Base-by-base conservation (phyloP, 306 rosid species). In the Vigna radiata region DNA sequence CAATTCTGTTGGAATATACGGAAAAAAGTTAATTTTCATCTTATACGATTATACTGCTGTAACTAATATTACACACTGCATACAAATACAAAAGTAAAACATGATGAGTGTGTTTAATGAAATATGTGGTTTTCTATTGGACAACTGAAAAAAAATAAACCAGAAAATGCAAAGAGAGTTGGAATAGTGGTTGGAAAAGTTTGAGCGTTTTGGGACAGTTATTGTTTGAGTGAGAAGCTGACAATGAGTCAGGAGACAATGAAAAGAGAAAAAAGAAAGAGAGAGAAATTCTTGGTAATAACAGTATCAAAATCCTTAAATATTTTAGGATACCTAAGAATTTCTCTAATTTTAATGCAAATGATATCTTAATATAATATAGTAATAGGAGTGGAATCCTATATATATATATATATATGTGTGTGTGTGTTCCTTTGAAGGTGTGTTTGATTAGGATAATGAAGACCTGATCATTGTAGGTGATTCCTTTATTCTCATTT, bases 381-480 rank as follows among this genome's bases (percentile, higher is more conserved):
- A 41, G 13, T 8, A 62, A 62, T 31, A n/a, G 1, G 27, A 64
- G 71, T 17, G 36, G 4, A 29, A 43, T 37, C 29, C 27, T 25
- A 25, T 25, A 25, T 25, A 25, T 25, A 25, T 25, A 25, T 25
- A 23, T 23, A n/a, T 49, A 27, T 39, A 27, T n/a, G n/a, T n/a
- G n/a, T n/a, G n/a, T n/a, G n/a, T 39, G 29, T 25, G 49, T 29
- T 50, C 11, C 27, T 55, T 31, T 61, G 46, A 29, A 61, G 23
- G 23, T 33, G 68, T 31, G 3, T 61, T 52, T 72, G 73, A 78
- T 66, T 8, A 73, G 58, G 82, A 76, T 54, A 52, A 52, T 49
- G 37, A 61, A 80, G 29, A 95, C 98, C 98, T 92, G 92, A 76
- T 90, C 82, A 76, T 80, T 87, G 47, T 85, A 56, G 71, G 17